Evolutionary conservation across 768 basidiomycete species (phyloP), one percentile per base, ranked within the genome.

Genomic region (Tephrocybe rancida): DNA sequence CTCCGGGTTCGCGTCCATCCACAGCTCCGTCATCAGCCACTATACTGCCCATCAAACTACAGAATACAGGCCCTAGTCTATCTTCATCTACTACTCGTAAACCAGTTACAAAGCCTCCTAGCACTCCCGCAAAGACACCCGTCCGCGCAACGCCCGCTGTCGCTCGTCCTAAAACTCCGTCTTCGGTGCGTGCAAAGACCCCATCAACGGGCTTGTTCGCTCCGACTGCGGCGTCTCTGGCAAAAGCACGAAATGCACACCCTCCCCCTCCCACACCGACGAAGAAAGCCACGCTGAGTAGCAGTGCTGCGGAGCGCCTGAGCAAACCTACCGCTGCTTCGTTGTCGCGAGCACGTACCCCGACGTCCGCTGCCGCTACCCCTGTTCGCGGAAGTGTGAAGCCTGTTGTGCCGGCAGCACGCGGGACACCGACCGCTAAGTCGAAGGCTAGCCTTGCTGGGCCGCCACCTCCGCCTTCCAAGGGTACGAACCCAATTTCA

Each of bases 301-400:
- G 75, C 54, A 80, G 72, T 44, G 76, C 77, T 0, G 75, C 85
- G 10, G 87, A 88, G 53, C 79, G 90, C 46, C 73, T 92, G 38
- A 89, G 83, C 68, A 90, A 90, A 67, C 90, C 90, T n/a, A 92
- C 90, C 1, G 88, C 89, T 9, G 86, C 90, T 24, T 89, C 88
- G 1, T 64, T 88, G 53, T 84, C 83, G 21, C 86, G 83, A 64
- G 81, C 81, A 19, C 79, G 85, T 16, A 65, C 64, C 3, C 66
- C 72, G 8, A 57, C 73, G 10, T 13, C 52, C 26, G 54, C 67
- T 9, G 64, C 72, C 42, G 3, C 39, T 21, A 19, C 16, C 11
- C 60, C 72, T 19, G 56, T 67, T 25, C 64, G 70, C 29, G 46
- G 69, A 29, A 48, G 52, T 46, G 35, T 27, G 6, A 72, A 70